phyloP scores from a whole-genome alignment of 495 filamentous ascomycete species.

The Aspergillus affinis region DNA sequence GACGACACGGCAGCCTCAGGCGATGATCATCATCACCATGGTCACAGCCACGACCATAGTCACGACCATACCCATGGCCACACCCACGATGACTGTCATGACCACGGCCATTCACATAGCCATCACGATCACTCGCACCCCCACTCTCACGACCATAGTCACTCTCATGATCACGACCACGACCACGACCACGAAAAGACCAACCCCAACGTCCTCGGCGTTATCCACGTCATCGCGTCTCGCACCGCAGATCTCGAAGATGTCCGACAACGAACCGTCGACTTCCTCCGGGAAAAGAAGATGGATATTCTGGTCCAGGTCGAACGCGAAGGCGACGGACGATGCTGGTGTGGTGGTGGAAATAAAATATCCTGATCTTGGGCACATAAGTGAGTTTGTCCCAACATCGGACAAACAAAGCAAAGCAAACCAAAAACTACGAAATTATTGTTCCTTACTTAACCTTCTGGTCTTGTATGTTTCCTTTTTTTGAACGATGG shows the following conservation, averaged over 20 bases:
- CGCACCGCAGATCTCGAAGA: slow-evolving; percentile 72
- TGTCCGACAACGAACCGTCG: slow-evolving; percentile 64
- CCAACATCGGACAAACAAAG: neutral
- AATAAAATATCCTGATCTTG: slow-evolving; percentile 22
- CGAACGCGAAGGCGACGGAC: slow-evolving; percentile 71
- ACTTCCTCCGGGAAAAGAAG: slow-evolving; percentile 56
- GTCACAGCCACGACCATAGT: slow-evolving; percentile 23
- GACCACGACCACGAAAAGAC: slow-evolving; percentile 31
- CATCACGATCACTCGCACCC: slow-evolving; percentile 15
- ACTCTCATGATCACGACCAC: slow-evolving; percentile 21
- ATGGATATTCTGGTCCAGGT: slow-evolving; percentile 75
- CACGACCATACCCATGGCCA: slow-evolving; percentile 21
- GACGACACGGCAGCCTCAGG: slow-evolving; percentile 59
- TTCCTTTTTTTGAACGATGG: neutral
- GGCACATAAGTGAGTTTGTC: no score
- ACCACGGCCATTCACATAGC: slow-evolving; percentile 17
- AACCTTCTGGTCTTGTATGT: neutral
- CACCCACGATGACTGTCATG: slow-evolving; percentile 8
- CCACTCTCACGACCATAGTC: slow-evolving; percentile 22
- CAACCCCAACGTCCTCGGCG: slow-evolving; percentile 61
- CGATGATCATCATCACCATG: slow-evolving; percentile 30
- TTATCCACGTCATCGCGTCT: slow-evolving; percentile 78
- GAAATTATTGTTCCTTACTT: neutral
- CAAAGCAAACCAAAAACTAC: neutral
- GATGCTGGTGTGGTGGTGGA: slow-evolving; percentile 74